Conservation (phyloP, 2,329 filamentous ascomycete genomes). For the Trichoderma endophyticum region DNA sequence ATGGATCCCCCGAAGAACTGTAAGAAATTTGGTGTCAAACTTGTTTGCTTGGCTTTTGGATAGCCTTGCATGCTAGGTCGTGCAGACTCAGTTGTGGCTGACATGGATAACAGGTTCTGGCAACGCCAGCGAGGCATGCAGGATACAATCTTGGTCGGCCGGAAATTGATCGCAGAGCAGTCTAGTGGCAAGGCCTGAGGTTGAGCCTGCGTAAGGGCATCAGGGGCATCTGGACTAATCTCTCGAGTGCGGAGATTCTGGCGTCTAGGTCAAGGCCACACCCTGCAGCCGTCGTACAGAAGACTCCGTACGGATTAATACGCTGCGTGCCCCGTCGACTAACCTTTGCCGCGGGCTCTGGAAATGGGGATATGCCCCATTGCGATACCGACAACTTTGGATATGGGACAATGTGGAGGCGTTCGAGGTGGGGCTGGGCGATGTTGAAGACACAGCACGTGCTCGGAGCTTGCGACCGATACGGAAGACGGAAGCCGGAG, state of each 20-base stretch:
- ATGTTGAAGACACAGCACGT: conserved; percentile 2
- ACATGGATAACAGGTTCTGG: conserved; percentile 53
- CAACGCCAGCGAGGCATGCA: conserved; percentile 55
- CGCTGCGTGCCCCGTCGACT: neutral
- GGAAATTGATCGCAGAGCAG: conserved; percentile 51
- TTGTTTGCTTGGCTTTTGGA: neutral
- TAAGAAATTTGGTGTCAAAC: conserved; percentile 31
- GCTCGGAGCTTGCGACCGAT: conserved; percentile 14
- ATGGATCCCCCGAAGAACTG: conserved; percentile 51
- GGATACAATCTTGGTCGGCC: conserved; percentile 57
- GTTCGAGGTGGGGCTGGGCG: neutral
- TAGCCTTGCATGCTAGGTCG: neutral
- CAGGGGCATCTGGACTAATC: conserved; percentile 5
- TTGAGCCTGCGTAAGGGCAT: neutral
- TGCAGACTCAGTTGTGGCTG: conserved; percentile 2
- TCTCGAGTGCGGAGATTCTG: neutral
- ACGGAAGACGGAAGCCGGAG: conserved; percentile 3
- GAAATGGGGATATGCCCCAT: conserved; percentile 7
- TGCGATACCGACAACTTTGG: conserved; percentile 4
- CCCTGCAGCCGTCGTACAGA: neutral
- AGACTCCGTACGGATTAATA: neutral
- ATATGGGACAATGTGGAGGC: conserved; percentile 12
- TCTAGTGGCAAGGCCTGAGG: conserved; percentile 22
- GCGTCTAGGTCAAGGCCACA: neutral
- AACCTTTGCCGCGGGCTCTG: neutral